These are phyloP conservation scores for Komagataea norvegica DNA, from an alignment of 1,139 yeast species.

Conservation along the genomic window DNA sequence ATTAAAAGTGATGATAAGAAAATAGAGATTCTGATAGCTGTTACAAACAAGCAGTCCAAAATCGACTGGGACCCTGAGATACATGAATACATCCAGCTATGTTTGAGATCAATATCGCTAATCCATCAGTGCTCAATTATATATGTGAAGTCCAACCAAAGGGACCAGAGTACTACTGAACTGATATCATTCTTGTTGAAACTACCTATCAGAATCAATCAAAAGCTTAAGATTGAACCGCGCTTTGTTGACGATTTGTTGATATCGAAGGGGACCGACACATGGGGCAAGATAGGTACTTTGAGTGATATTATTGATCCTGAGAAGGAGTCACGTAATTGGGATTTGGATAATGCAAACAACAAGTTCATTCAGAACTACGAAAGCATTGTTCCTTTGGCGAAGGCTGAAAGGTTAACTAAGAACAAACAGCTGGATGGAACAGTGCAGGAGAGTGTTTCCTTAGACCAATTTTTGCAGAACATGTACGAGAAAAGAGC, in stretches of 20 bases:
- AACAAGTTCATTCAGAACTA: constrained; percentile 10
- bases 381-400: constrained; percentile 11
- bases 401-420: neutral
- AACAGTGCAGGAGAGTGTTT: neutral
- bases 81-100: constrained; percentile 49
- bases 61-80: constrained; percentile 20
- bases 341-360: constrained; percentile 6
- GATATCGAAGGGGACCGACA: constrained; percentile 50
- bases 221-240: constrained; percentile 23
- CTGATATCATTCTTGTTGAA: constrained; percentile 10
- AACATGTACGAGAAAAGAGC: constrained; percentile 8
- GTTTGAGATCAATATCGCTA: constrained; percentile 45
- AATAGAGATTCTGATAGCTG: constrained; percentile 7
- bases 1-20: neutral
- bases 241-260: constrained; percentile 35
- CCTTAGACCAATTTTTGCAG: constrained; percentile 13
- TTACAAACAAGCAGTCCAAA: constrained; percentile 12
- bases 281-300: constrained; percentile 45
- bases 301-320: constrained; percentile 32
- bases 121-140: constrained; percentile 38
- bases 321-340: constrained; percentile 16
- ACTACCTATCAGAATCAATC: constrained; percentile 6
- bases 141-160: constrained; percentile 15
- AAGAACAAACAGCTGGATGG: neutral
- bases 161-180: constrained; percentile 4